Evolutionary conservation across 192 early-diverging fungal species (phyloP), one percentile per base, ranked within the genome.

Genomic region (Backusella sp.): DNA sequence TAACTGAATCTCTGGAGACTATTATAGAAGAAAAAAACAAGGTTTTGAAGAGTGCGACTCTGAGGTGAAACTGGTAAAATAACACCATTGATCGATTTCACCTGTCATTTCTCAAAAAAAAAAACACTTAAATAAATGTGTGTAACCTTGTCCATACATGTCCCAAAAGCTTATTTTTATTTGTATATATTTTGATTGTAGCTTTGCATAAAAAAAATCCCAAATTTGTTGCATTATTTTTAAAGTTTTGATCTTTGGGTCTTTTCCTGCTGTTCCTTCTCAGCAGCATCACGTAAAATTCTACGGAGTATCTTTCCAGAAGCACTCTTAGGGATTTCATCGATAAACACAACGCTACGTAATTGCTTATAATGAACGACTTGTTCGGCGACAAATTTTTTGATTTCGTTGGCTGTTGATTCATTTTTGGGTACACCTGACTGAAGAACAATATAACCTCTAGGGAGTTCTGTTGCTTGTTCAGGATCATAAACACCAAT

Each of bases 251-350:
- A 23, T 69, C 19, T n/a, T 42, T 69, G 35, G 37, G 11, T 15
- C 8, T 26, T 23, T n/a, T 7, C 35, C 35, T 69, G 19, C 5
- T 69, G 35, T 28, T 76, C 66, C 14, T 76, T n/a, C 4, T 35
- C 52, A 11, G 75, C 75, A 70, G 39, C 21, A 17, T 37, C 52
- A 42, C 68, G 49, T 17, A 76, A 41, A 21, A 91, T 84, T 26
- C 86, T 82, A 59, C 95, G 87, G 77, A 97, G 84, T 71, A 96
- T 95, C 82, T 96, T 96, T 62, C 95, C 96, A 5, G 92, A 86
- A 3, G 92, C 88, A 69, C 89, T 89, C 75, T 94, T 93, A 32
- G 94, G 94, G 42, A 96, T 88, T 41, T 75, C 83, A 28, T 89
- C 88, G 67, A 94, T 86, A 68, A 95, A 89, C 0, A 96, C 89